Evolutionary conservation across 495 filamentous ascomycete genomes (phyloP).

Genomic region (Neurospora sp.): DNA sequence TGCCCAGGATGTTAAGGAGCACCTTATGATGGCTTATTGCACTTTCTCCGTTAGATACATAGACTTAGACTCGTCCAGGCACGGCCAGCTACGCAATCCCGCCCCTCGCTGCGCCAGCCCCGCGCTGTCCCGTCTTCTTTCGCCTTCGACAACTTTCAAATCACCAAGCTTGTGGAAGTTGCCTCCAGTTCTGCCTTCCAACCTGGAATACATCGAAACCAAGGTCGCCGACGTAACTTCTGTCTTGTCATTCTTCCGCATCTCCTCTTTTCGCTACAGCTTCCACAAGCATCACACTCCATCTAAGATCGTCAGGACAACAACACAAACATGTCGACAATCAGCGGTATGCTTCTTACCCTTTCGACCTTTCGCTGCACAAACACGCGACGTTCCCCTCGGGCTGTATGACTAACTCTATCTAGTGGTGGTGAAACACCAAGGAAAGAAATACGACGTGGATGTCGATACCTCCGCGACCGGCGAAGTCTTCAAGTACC

Average conservation of each 20-base stretch:
- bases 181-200: not conserved
- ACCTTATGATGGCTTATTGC: not conserved
- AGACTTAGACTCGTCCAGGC: not conserved
- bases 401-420: constrained; percentile 6
- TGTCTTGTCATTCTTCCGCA: not conserved
- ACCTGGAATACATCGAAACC: not conserved
- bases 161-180: not conserved
- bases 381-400: not conserved
- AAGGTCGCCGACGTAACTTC: not conserved
- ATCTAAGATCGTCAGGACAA: not conserved
- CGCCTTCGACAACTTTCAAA: constrained; percentile 13
- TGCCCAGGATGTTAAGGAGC: not conserved
- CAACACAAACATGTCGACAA: constrained; percentile 14
- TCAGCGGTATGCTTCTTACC: constrained; percentile 14
- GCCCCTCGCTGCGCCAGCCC: constrained; percentile 4
- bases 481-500: constrained; percentile 90
- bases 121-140: constrained; percentile 11
- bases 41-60: not conserved
- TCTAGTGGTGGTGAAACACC: constrained; percentile 85
- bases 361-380: not conserved
- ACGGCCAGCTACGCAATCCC: constrained; percentile 10
- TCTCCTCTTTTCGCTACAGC: not conserved
- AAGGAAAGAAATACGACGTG: constrained; percentile 87
- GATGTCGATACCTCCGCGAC: constrained; percentile 76
- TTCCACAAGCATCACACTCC: not conserved